Base-by-base conservation (phyloP, 2,329 filamentous ascomycete genomes). In the Claviceps paspali region DNA sequence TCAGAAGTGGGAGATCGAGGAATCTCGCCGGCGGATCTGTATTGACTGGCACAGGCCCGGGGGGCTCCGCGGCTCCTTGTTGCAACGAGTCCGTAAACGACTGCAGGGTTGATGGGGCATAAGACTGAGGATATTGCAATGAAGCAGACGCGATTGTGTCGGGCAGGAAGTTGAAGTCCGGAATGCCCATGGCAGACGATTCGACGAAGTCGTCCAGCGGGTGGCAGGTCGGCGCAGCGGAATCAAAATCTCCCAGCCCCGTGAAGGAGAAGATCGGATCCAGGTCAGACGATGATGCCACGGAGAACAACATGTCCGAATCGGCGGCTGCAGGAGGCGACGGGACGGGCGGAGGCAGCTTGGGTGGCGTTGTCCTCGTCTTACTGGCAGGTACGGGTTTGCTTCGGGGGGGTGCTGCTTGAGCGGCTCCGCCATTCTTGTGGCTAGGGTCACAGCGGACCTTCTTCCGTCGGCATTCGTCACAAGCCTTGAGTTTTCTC, bases 401-500 rank as follows among this genome's bases (percentile, higher is more conserved):
- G 4, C 32, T 47, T 35, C 50, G 5, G 4, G 4, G 47, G 42
- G 50, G 57, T 18, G 53, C 41, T 10, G 41, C 41, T 41, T 54
- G 54, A 14, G 62, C 42, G 37, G 58, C 54, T 15, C 52, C 45
- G 21, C 61, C 55, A 58, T 65, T 66, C 61, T 65, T 70, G 53
- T 76, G 71, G 55, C 65, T 70, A 2, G 72, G 72, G 45, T 74
- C 70, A 50, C 72, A 76, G 32, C 72, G 67, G 29, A 71, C 64
- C 67, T 79, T 79, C 65, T 76, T 79, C 52, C 61, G 64, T 42
- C 64, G 61, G 60, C 75, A 79, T 42, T 62, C 60, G 30, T 76
- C 69, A 51, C 75, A 79, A n/a, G 75, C 75, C 59, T 77, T 77
- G 52, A 78, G 72, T 50, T 75, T 73, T 41, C 75, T 63, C 70